A percentile compares a stretch with the other conserved stretches of the same genome.
Conservation (phyloP, 345 rosid species). For the Salix viminalis region DNA sequence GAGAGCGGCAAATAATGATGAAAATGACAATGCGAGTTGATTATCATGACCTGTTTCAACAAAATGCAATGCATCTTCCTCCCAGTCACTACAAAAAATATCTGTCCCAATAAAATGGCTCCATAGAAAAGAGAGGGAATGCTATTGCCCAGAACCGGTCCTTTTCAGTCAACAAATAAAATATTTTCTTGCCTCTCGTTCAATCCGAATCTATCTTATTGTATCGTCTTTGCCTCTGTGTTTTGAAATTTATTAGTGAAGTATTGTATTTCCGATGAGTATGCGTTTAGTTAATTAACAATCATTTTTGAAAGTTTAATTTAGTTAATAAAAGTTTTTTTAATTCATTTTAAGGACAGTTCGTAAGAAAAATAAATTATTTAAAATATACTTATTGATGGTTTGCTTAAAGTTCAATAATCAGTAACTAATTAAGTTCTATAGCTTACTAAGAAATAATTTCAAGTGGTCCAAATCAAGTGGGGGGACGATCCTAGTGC, state of each 20-base stretch:
- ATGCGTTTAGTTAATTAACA: too few species aligned
- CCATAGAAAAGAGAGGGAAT: background rate
- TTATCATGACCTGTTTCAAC: background rate
- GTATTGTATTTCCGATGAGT: background rate
- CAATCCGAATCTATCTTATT: background rate
- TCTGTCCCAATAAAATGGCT: background rate
- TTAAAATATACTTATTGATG: too few species aligned
- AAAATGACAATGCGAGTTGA: background rate
- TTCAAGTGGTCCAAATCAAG: too few species aligned
- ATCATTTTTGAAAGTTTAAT: background rate
- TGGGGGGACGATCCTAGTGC: too few species aligned
- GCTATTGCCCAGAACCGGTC: background rate
- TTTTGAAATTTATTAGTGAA: background rate
- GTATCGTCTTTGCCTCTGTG: background rate
- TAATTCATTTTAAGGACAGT: too few species aligned
- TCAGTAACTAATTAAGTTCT: too few species aligned
- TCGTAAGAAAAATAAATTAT: too few species aligned
- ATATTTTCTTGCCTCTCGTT: background rate
- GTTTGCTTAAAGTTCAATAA: too few species aligned
- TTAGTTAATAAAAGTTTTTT: background rate
- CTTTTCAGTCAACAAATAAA: background rate
- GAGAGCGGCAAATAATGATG: background rate
- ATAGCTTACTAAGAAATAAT: too few species aligned
- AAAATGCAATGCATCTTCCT: constrained; percentile 1
- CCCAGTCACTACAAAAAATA: background rate